Percentiles rank a stretch among this genome's conserved stretches.
phyloP scores from a whole-genome alignment of 2,329 filamentous ascomycete genomes.

The Epichloe typhina region DNA sequence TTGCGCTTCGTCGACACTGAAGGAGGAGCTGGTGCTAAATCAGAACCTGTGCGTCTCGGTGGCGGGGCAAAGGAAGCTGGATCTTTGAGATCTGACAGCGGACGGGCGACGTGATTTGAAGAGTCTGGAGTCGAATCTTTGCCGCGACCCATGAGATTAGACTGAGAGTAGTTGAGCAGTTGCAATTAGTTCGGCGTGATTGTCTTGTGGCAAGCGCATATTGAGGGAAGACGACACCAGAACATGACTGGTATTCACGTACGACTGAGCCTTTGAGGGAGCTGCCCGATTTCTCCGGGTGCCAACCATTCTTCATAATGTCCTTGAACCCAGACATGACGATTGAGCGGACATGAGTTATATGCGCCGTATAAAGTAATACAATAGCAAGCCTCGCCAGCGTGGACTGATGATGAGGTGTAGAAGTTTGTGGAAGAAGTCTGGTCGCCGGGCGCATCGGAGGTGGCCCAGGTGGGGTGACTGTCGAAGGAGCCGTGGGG shows the following conservation, averaged over 20 bases:
- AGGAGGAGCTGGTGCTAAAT: constrained; percentile 17
- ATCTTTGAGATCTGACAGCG: constrained; percentile 60
- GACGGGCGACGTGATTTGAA: constrained; percentile 33
- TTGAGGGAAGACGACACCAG: constrained; percentile 2
- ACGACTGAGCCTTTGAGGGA: constrained; percentile 31
- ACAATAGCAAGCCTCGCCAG: neutral
- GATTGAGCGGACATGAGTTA: neutral
- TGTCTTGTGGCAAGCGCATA: neutral
- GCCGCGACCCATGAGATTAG: constrained; percentile 30
- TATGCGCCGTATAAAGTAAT: neutral
- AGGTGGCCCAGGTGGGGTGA: constrained; percentile 1
- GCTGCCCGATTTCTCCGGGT: constrained; percentile 28
- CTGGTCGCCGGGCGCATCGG: neutral
- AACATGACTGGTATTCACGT: constrained; percentile 13
- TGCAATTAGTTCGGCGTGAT: neutral
- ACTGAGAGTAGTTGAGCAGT: constrained; percentile 20
- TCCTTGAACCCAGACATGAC: constrained; percentile 34
- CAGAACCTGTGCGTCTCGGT: constrained; percentile 44
- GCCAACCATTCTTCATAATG: constrained; percentile 38
- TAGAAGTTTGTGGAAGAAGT: neutral
- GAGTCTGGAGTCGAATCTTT: constrained; percentile 13
- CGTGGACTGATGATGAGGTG: neutral
- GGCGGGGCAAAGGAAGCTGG: constrained; percentile 69
- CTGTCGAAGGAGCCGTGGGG: neutral
- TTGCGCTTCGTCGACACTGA: constrained; percentile 12